Percentiles rank a stretch among this genome's conserved stretches.
phyloP scores from a whole-genome alignment of 768 basidiomycete genomes.

The Pisolithus albus region DNA sequence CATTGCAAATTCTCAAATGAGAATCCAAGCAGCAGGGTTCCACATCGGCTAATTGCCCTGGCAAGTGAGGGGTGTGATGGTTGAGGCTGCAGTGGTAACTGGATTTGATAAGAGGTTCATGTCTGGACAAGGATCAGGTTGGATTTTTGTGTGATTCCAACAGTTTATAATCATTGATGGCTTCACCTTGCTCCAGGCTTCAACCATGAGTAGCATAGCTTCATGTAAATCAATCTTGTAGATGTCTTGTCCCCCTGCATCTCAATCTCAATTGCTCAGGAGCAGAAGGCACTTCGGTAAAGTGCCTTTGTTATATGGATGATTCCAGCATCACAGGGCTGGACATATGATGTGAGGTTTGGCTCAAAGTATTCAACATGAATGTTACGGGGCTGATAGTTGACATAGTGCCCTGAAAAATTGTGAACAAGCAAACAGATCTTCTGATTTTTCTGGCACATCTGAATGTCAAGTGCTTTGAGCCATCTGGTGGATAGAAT shows the following conservation, averaged over 20 bases:
- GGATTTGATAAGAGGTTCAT: not conserved
- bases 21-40: not conserved
- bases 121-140: not conserved
- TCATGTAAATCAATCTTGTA: conserved; percentile 31
- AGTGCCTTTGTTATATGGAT: conserved; percentile 29
- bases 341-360: conserved; percentile 31
- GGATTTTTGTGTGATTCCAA: not conserved
- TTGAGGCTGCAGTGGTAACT: not conserved
- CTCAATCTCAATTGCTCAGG: conserved; percentile 25
- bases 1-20: not conserved
- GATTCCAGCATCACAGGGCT: conserved; percentile 18
- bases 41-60: not conserved
- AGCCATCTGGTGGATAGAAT: conserved; percentile 15
- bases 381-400: not conserved
- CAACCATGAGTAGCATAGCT: conserved; percentile 18
- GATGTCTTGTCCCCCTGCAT: conserved; percentile 23
- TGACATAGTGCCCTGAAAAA: not conserved
- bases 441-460: conserved; percentile 4
- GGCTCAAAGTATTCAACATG: conserved; percentile 6
- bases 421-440: conserved; percentile 3
- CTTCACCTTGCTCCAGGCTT: too few species aligned
- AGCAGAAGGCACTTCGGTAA: conserved; percentile 22
- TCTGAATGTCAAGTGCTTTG: conserved; percentile 14
- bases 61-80: not conserved
- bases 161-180: too few species aligned